phyloP scores from a whole-genome alignment of 2,329 filamentous ascomycete species.

The Phialophora verrucosa region DNA sequence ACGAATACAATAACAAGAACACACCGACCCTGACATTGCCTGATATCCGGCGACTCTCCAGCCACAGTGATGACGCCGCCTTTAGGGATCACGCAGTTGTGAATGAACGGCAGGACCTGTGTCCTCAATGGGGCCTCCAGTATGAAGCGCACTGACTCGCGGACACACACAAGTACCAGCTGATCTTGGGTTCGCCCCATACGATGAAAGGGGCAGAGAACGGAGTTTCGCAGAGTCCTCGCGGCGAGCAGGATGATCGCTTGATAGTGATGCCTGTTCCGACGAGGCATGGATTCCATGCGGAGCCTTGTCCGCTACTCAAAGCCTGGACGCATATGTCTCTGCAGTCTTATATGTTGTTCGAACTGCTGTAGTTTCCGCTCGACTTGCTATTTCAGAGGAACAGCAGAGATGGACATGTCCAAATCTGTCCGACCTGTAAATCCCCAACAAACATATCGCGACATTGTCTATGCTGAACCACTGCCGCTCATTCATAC shows the following conservation, averaged over 20 bases:
- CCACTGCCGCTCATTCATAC: not conserved
- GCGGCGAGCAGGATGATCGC: not conserved
- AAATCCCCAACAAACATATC: not conserved
- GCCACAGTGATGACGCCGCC: not conserved
- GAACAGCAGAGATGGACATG: not conserved
- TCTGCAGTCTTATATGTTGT: not conserved
- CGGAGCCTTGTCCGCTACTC: not conserved
- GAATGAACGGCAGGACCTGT: not conserved
- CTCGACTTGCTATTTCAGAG: not conserved
- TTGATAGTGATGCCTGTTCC: not conserved
- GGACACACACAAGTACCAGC: not conserved
- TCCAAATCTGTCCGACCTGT: too few relatives aligned
- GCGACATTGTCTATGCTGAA: not conserved
- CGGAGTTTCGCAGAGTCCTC: not conserved
- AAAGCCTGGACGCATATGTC: not conserved
- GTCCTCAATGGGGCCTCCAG: too few relatives aligned
- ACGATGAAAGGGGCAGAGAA: not conserved
- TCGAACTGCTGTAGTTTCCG: not conserved
- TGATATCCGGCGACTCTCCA: not conserved
- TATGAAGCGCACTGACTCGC: too few relatives aligned
- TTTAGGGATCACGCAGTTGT: not conserved
- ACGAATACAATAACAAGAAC: not conserved
- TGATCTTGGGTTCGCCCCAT: not conserved
- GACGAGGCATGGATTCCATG: not conserved
- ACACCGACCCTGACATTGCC: not conserved